A percentile compares a stretch with the other conserved stretches of the same genome.
phyloP scores from a whole-genome alignment of 441 rosid species.

The Gossypium aridum region DNA sequence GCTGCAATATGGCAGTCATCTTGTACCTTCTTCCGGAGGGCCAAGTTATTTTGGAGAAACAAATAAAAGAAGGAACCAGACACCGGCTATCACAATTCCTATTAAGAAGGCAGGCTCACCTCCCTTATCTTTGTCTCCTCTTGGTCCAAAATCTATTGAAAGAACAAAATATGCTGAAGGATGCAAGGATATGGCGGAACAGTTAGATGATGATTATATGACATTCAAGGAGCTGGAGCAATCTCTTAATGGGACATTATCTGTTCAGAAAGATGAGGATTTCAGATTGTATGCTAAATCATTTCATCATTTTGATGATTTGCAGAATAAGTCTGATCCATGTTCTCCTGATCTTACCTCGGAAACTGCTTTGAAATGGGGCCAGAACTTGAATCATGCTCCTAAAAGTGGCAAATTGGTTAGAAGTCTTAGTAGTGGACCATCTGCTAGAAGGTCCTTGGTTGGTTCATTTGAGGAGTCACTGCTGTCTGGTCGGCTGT shows the following conservation, averaged over 20 bases:
- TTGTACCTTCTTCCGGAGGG: slow-evolving; percentile 11
- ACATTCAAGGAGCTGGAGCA: slow-evolving; percentile 34
- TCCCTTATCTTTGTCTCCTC: slow-evolving; percentile 46
- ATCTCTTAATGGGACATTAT: slow-evolving; percentile 34
- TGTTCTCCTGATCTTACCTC: slow-evolving; percentile 23
- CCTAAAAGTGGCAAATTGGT: slow-evolving; percentile 24
- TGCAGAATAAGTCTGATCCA: slow-evolving; percentile 19
- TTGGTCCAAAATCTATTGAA: slow-evolving; percentile 43
- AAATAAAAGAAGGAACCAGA: slow-evolving; percentile 20
- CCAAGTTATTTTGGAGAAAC: slow-evolving; percentile 18
- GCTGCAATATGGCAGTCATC: slow-evolving; percentile 18
- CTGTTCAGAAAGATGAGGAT: slow-evolving; percentile 21
- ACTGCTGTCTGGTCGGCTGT: slow-evolving; percentile 46
- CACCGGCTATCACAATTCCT: slow-evolving; percentile 33
- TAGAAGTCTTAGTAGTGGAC: slow-evolving; percentile 26
- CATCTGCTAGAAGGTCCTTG: slow-evolving; percentile 45
- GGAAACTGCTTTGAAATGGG: slow-evolving; percentile 15
- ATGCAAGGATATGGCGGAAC: slow-evolving; percentile 16
- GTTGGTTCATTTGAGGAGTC: slow-evolving; percentile 70
- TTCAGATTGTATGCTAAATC: slow-evolving; percentile 19
- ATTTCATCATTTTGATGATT: slow-evolving; percentile 17
- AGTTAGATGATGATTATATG: slow-evolving; percentile 24
- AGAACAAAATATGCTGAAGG: slow-evolving; percentile 21
- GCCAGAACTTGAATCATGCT: slow-evolving; percentile 20
- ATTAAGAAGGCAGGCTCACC: slow-evolving; percentile 26